These are phyloP conservation scores for Artomyces pyxidatus DNA, from an alignment of 768 basidiomycete species.

Conservation along the genomic window DNA sequence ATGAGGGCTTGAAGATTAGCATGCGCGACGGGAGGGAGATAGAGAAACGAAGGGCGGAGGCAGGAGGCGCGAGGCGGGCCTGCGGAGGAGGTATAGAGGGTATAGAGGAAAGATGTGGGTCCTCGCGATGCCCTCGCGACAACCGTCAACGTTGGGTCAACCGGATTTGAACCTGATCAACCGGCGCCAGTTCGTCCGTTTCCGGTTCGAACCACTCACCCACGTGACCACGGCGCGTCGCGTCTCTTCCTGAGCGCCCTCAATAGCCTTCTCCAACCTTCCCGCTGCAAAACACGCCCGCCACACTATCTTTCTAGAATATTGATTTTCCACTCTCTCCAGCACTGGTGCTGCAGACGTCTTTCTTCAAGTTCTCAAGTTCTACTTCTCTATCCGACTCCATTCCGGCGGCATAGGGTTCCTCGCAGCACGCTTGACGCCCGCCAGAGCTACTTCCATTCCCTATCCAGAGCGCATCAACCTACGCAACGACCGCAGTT, in stretches of 20 bases:
- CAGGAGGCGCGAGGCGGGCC: neutral
- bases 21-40: neutral
- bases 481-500: neutral
- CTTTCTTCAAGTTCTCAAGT: neutral
- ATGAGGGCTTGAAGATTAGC: conserved; percentile 1
- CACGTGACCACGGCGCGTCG: no score
- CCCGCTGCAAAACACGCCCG: no score
- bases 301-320: no score
- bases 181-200: no score
- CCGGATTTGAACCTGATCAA: neutral
- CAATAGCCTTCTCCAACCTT: no score
- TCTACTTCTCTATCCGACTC: neutral
- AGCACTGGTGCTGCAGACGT: neutral
- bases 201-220: neutral
- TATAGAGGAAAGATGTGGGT: neutral
- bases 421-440: no score
- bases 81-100: neutral
- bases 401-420: no score
- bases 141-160: neutral
- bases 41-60: neutral
- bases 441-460: no score
- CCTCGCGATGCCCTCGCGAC: conserved; percentile 12
- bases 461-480: neutral
- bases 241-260: no score
- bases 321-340: neutral